Evolutionary conservation across 148 eudicot species (phyloP), one percentile per base, ranked within the genome.

Genomic region (Nepenthes mirabilis): DNA sequence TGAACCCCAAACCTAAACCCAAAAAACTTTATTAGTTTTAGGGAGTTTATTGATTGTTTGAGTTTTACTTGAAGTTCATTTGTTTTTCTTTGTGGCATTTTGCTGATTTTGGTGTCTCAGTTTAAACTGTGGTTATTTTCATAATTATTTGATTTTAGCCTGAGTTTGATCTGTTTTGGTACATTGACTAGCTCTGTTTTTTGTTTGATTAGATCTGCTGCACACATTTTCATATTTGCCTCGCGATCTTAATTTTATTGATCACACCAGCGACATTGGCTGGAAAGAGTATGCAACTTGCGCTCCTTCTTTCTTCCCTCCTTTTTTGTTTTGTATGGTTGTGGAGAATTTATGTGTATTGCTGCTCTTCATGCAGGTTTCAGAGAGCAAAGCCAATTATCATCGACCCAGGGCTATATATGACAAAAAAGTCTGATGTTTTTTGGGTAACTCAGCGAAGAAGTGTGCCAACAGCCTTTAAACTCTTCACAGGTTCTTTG

Each of bases 391-490:
- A 88, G 61, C 95, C 97, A 0, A 60, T 91, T 5, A 85, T 88
- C 23, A 65, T 91, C 55, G 97, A 91, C 77, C 97, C 97, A 3
- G 97, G 97, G 70, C 63, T 91, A 63, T 91, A 91, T 67, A 72
- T 73, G 80, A 67, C 78, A 1, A 78, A 81, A 55, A 91, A 91
- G 59, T 62, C 84, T 61, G 96, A 91, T 72, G 86, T 91, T 36
- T 88, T 85, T 52, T 85, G 90, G 97, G 75, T 87, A 56, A 81
- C 90, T 37, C 95, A 91, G 70, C 58, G 90, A 33, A 79, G 97
- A 72, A 91, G 97, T 75, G 84, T 87, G 60, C 97, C 97, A 2
- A 76, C 97, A 7, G 95, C 97, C 32, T 91, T 83, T 63, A 91
- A 87, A 66, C 91, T 91, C 64, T 91, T 91, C 72, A 85, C 93